Percentiles rank a stretch among this genome's conserved stretches.
Evolutionary conservation across 2,329 filamentous ascomycete species (phyloP).

Genomic region (Plenodomus lindquistii): DNA sequence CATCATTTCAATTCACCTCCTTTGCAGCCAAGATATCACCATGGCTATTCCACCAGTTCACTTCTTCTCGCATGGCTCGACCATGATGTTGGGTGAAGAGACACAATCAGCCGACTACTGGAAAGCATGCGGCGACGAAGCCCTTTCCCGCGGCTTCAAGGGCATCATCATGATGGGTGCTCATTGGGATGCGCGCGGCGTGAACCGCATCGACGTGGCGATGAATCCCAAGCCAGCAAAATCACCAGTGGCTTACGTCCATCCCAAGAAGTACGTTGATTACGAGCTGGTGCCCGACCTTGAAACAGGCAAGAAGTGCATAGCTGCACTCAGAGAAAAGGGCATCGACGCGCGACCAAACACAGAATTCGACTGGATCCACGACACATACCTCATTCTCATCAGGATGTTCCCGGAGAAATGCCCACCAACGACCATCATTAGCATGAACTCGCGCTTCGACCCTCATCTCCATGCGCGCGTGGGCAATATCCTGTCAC

Average conservation of each 20-base stretch:
- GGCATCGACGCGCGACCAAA: conserved; percentile 62
- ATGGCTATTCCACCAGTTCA: conserved; percentile 59
- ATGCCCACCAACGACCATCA: conserved; percentile 68
- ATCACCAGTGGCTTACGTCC: conserved; percentile 67
- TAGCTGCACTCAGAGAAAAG: conserved; percentile 53
- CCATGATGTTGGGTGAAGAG: conserved; percentile 72
- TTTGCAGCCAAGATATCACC: background rate
- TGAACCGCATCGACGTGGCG: conserved; percentile 61
- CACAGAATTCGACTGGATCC: conserved; percentile 69
- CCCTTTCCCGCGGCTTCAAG: conserved; percentile 62
- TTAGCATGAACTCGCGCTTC: conserved; percentile 59
- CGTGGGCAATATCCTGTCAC: conserved; percentile 61
- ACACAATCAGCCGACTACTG: conserved; percentile 65
- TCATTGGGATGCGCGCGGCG: conserved; percentile 64
- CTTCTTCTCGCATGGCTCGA: conserved; percentile 72
- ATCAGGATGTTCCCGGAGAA: conserved; percentile 69
- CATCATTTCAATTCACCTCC: background rate
- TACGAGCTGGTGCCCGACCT: conserved; percentile 67
- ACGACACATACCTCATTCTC: conserved; percentile 70
- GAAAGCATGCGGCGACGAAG: conserved; percentile 67
- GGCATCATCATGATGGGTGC: conserved; percentile 71
- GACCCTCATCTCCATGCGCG: conserved; percentile 61
- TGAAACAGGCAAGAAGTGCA: conserved; percentile 53
- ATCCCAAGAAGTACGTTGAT: conserved; percentile 65
- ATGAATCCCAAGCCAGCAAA: conserved; percentile 64